These are phyloP conservation scores for Fagopyrum tataricum DNA, from an alignment of 148 eudicot species.

Conservation along the genomic window DNA sequence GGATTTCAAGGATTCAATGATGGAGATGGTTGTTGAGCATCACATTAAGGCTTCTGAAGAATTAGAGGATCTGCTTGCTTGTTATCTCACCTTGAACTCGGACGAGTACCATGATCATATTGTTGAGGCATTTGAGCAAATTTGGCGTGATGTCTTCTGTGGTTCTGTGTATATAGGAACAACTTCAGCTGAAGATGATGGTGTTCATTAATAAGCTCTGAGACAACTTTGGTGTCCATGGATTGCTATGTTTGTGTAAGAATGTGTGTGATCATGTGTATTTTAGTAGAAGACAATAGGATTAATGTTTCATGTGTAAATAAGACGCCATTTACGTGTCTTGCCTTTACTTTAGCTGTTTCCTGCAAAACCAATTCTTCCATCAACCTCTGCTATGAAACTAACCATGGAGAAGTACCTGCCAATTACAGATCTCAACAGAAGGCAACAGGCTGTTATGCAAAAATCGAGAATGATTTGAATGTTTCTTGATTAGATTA, in stretches of 20 bases:
- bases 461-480: background rate
- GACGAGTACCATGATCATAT: background rate
- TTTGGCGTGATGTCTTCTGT: constrained; percentile 14
- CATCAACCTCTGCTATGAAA: no score
- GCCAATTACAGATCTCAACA: no score
- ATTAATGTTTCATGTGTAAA: no score
- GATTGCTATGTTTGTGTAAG: background rate
- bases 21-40: background rate
- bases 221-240: no score
- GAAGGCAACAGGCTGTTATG: no score
- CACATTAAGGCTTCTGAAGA: background rate
- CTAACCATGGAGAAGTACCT: no score
- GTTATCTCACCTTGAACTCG: background rate
- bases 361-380: no score
- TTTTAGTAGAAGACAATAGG: no score
- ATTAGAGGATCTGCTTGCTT: background rate
- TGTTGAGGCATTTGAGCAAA: background rate
- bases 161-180: background rate
- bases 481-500: background rate
- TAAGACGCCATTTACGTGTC: no score
- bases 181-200: background rate
- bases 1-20: background rate
- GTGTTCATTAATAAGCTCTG: background rate
- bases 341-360: no score
- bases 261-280: background rate